These are phyloP conservation scores for Saksenaea vasiformis DNA, from an alignment of 371 early-diverging fungal species.

Conservation along the genomic window DNA sequence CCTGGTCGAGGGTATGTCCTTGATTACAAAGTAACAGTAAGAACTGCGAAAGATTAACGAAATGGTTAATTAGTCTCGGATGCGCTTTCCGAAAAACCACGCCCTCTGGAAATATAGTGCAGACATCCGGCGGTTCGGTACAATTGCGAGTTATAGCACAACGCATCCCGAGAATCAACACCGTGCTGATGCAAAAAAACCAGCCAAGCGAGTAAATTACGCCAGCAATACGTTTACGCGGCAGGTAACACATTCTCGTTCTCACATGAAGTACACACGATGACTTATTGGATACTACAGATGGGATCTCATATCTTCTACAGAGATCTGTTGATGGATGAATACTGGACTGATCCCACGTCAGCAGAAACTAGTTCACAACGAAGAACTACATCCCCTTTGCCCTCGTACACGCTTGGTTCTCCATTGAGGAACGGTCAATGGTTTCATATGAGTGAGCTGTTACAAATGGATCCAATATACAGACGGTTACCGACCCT, in stretches of 20 bases:
- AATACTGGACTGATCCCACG: background rate
- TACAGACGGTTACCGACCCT: too few relatives aligned
- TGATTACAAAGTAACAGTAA: background rate
- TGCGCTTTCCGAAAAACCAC: conserved; percentile 10
- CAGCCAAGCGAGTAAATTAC: conserved; percentile 4
- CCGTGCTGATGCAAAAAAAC: conserved; percentile 8
- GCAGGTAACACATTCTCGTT: background rate
- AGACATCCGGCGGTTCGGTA: conserved; percentile 6
- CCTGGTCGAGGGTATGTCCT: background rate
- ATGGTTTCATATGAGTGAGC: too few relatives aligned
- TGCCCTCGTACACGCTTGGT: too few relatives aligned
- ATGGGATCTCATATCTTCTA: background rate
- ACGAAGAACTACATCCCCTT: background rate
- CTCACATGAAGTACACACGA: too few relatives aligned
- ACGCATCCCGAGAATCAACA: conserved; percentile 8
- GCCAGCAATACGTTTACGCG: background rate
- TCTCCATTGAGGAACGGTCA: too few relatives aligned
- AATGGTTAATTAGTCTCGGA: background rate
- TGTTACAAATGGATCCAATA: too few relatives aligned
- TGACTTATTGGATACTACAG: background rate
- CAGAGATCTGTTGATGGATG: background rate
- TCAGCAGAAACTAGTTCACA: background rate
- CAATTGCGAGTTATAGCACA: background rate
- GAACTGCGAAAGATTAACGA: background rate
- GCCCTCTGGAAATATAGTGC: background rate